These are phyloP conservation scores for Arctostaphylos glauca DNA, from an alignment of 148 eudicot species.

Conservation along the genomic window DNA sequence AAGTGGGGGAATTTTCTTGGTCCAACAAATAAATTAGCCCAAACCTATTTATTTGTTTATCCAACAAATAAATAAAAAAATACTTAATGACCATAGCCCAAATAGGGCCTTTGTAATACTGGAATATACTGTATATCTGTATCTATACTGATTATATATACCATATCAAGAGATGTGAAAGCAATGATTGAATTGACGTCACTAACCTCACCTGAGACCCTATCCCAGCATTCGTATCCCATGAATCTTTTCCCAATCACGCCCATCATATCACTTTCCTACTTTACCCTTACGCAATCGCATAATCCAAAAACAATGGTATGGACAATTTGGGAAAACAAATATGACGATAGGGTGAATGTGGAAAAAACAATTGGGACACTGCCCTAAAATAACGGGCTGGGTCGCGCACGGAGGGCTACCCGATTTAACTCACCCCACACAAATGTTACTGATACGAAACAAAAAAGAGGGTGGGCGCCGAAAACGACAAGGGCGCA, in stretches of 20 bases:
- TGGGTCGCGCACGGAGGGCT: constrained; percentile 30
- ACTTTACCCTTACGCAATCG: constrained; percentile 7
- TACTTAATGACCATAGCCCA: no score
- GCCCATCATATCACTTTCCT: constrained; percentile 18
- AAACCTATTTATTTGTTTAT: no score
- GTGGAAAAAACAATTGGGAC: constrained; percentile 19
- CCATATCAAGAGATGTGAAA: constrained; percentile 11
- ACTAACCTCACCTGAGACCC: constrained; percentile 30
- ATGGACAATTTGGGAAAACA: constrained; percentile 10
- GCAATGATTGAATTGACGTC: constrained; percentile 27
- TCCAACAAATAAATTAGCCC: no score
- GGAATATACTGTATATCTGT: no score
- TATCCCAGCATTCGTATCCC: constrained; percentile 32
- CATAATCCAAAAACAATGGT: neutral
- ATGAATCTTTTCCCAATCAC: constrained; percentile 27
- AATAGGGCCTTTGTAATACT: no score
- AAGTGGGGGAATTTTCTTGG: no score
- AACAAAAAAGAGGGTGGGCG: neutral
- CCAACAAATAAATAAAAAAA: no score
- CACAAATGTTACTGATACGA: neutral
- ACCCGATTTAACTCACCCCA: constrained; percentile 13
- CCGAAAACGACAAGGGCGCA: neutral
- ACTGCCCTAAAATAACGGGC: constrained; percentile 36
- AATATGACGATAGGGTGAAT: constrained; percentile 4
- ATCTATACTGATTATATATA: neutral